Conservation (phyloP, 2,329 filamentous ascomycete species). For the Epichloe uncinata region DNA sequence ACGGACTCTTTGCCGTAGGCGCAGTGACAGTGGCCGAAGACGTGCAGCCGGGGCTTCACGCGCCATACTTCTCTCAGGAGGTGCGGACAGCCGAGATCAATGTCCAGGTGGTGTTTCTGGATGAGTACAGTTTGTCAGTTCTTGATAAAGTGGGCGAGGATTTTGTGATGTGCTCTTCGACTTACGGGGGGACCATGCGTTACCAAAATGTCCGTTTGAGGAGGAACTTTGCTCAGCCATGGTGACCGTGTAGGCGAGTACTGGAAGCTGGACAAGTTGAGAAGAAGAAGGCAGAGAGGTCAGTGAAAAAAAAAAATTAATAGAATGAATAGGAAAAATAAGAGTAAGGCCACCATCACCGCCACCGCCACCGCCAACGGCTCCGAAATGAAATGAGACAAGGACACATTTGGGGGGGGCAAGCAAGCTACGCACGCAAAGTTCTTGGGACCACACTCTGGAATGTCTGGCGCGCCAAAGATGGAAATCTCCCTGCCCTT, state of each 20-base stretch:
- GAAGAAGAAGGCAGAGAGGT: background rate
- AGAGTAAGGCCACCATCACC: too few species aligned
- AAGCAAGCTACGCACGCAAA: conserved; percentile 37
- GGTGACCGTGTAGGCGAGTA: conserved; percentile 53
- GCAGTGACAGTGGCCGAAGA: conserved; percentile 78
- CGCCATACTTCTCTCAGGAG: conserved; percentile 62
- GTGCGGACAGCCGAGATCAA: conserved; percentile 55
- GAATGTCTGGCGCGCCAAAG: conserved; percentile 74
- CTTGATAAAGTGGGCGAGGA: too few species aligned
- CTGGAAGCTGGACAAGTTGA: conserved; percentile 43
- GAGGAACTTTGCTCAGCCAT: conserved; percentile 59
- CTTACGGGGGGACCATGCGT: conserved; percentile 68
- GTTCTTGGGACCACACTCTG: conserved; percentile 54
- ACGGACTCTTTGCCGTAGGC: conserved; percentile 56
- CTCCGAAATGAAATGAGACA: too few species aligned
- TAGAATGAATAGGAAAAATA: too few species aligned
- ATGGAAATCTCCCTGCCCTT: conserved; percentile 41
- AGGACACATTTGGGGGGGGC: background rate
- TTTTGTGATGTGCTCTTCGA: too few species aligned
- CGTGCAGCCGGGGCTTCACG: conserved; percentile 59
- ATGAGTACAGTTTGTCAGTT: too few species aligned
- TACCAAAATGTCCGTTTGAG: conserved; percentile 62
- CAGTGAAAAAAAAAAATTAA: background rate
- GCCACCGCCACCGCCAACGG: too few species aligned
- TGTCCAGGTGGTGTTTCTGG: conserved; percentile 54